phyloP scores from a whole-genome alignment of 2,329 filamentous ascomycete genomes.

The Trichophyton mentagrophytes region DNA sequence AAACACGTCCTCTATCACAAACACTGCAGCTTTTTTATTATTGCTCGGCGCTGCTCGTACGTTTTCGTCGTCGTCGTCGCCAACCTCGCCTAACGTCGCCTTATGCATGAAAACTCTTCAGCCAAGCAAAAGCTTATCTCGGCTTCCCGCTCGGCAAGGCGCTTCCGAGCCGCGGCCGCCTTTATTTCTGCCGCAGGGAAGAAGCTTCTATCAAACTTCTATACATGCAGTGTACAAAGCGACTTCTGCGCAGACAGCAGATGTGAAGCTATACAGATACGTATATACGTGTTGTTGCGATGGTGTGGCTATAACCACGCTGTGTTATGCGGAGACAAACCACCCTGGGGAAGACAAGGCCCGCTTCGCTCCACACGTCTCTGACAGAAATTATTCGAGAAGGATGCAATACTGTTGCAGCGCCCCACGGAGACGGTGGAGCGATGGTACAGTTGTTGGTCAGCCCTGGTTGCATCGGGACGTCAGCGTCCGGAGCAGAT shows the following conservation, averaged over 20 bases:
- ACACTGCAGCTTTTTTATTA: no score
- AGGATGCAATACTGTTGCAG: neutral
- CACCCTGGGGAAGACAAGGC: neutral
- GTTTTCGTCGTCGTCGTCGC: neutral
- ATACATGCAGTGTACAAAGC: neutral
- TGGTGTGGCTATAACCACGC: neutral
- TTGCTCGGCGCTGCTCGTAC: neutral
- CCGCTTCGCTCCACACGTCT: neutral
- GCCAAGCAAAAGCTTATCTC: neutral
- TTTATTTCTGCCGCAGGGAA: neutral
- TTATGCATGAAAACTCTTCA: neutral
- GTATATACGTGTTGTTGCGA: neutral
- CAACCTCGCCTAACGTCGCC: neutral
- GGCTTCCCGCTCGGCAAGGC: neutral
- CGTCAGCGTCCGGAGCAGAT: conserved; percentile 1
- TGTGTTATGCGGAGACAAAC: neutral
- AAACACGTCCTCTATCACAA: no score
- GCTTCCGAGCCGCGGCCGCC: neutral
- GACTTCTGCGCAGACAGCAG: no score
- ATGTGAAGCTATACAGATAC: neutral
- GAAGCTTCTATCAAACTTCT: neutral
- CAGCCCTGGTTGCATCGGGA: neutral
- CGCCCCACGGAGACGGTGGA: conserved; percentile 1
- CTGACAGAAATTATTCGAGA: neutral
- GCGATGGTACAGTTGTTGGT: neutral